phyloP scores from a whole-genome alignment of 768 basidiomycete genomes.

The Lactarius psammicola region DNA sequence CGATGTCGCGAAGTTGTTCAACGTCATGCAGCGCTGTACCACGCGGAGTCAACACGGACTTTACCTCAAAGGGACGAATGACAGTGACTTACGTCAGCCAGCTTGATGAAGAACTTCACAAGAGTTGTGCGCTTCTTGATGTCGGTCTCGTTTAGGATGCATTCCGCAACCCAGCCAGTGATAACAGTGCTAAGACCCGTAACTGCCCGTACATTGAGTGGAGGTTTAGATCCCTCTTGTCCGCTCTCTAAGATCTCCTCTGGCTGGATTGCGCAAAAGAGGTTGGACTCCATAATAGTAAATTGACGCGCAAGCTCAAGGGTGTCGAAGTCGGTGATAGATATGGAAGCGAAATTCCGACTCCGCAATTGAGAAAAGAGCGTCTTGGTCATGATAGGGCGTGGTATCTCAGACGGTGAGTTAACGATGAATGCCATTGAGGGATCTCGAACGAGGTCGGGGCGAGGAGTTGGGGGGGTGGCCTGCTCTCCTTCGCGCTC shows the following conservation, averaged over 20 bases:
- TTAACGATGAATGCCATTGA: slow-evolving; percentile 58
- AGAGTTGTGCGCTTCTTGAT: slow-evolving; percentile 75
- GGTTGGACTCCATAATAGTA: slow-evolving; percentile 87
- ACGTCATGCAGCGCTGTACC: slow-evolving; percentile 70
- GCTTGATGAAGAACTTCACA: slow-evolving; percentile 92
- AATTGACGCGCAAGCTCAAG: slow-evolving; percentile 91
- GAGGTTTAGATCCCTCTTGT: slow-evolving; percentile 61
- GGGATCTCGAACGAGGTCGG: slow-evolving; percentile 68
- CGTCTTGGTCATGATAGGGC: slow-evolving; percentile 82
- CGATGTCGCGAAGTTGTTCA: slow-evolving; percentile 91
- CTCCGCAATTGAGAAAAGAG: slow-evolving; percentile 66
- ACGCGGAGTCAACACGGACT: slow-evolving; percentile 17
- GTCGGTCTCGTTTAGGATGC: slow-evolving; percentile 87
- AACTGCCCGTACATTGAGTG: slow-evolving; percentile 77
- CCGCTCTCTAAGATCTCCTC: slow-evolving; percentile 88
- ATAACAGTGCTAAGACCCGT: slow-evolving; percentile 87
- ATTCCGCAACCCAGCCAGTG: slow-evolving; percentile 95
- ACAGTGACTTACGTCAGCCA: slow-evolving; percentile 70
- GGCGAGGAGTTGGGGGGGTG: slow-evolving; percentile 53
- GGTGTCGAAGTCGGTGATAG: slow-evolving; percentile 88
- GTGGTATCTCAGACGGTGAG: slow-evolving; percentile 67
- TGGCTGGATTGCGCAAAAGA: slow-evolving; percentile 83
- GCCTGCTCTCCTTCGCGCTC: slow-evolving; percentile 37
- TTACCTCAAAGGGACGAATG: slow-evolving; percentile 6
- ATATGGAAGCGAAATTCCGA: slow-evolving; percentile 59